Base-by-base conservation (phyloP, 495 filamentous ascomycete species). In the Hapsidospora chrysogenum region DNA sequence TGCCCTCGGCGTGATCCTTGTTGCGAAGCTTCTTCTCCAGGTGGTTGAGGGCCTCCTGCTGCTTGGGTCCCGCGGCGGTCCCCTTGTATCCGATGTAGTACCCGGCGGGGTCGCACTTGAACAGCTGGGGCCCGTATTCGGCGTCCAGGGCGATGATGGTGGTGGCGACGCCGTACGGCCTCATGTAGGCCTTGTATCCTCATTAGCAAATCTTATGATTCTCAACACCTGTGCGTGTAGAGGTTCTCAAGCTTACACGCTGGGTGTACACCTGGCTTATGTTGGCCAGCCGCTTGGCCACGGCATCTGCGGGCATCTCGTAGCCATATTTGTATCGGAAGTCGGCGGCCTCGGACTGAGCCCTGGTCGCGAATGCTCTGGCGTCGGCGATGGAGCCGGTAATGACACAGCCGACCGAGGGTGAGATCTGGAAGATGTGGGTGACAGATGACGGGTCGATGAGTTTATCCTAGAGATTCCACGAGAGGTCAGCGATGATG, bases 11-110 rank as follows among this genome's bases (percentile, higher is more conserved):
- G 49, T 70, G 70, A 56, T 96, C 86, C 78, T 92, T 94, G 76
- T 92, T 93, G 74, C 96, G 96, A 61, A 97, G 75, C 72, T 93
- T 95, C 79, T 95, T 95, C 73, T 97, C 89, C 35, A 97, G 66
- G 51, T 85, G 78, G 54, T 96, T 97, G 51, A 94, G 73, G 44
- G 89, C 89, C 68, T 97, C 89, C 56, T 97, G 89, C 52, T 92
- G 84, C 63, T 97, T 97, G 32, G 89, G 89, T 4, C 89, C 89
- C 2, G 89, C 85, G 30, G 89, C 83, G 8, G 89, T 95, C 35
- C 84, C 89, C 66, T 96, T 97, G 74, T 93, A 97, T 33, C 89
- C 89, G 35, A 84, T 80, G 52, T 86, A 96, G 66, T 97, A 97
- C 14, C 89, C 89, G 33, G 89, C 89, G 17, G 89, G 89, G 54